Conservation (phyloP, 306 rosid species). For the Psophocarpus tetragonolobus region DNA sequence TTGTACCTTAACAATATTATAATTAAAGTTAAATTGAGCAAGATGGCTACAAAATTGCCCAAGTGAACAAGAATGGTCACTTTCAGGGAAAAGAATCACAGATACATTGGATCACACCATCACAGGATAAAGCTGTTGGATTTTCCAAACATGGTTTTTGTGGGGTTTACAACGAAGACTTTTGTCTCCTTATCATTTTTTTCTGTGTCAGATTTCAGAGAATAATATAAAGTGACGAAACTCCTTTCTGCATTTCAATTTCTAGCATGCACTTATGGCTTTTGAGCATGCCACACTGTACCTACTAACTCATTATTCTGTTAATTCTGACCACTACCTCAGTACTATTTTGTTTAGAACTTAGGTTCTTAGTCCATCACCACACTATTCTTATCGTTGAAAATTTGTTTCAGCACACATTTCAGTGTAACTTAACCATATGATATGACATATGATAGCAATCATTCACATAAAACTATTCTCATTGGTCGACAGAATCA, state of each 20-base stretch:
- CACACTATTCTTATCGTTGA: background rate
- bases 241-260: background rate
- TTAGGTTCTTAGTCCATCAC: constrained; percentile 15
- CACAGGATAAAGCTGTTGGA: background rate
- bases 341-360: background rate
- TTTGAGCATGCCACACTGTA: constrained; percentile 31
- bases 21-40: background rate
- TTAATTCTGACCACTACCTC: background rate
- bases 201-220: constrained; percentile 18
- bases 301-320: constrained; percentile 4
- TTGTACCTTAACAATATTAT: background rate
- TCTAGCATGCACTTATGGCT: constrained; percentile 16
- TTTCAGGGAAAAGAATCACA: background rate
- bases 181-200: constrained; percentile 17
- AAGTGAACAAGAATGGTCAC: background rate
- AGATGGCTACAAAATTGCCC: background rate
- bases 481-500: constrained; percentile 5
- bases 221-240: constrained; percentile 21
- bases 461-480: constrained; percentile 17
- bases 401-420: background rate
- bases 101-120: constrained; percentile 26
- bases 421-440: background rate
- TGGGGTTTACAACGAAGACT: constrained; percentile 12
- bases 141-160: background rate
- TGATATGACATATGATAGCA: constrained; percentile 26